phyloP scores from a whole-genome alignment of 768 basidiomycete species.

The Chalciporus chontae region DNA sequence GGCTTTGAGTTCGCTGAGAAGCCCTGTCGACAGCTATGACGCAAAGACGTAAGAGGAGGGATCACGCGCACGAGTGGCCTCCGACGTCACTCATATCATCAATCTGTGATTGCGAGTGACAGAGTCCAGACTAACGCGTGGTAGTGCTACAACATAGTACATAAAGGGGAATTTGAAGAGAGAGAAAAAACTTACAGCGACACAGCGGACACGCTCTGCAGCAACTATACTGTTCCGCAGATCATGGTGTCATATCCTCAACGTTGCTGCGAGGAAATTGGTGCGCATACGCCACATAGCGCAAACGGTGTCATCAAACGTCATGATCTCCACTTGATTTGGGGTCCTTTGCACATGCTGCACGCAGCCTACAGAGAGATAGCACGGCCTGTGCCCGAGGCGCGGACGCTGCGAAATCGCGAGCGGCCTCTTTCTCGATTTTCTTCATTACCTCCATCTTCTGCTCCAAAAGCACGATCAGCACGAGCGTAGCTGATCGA shows the following conservation, averaged over 20 bases:
- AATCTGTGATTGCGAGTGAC: conserved; percentile 7
- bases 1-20: not conserved
- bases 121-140: conserved; percentile 15
- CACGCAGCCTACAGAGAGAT: conserved; percentile 67
- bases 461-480: conserved; percentile 66
- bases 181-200: conserved; percentile 6
- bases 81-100: not conserved
- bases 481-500: conserved; percentile 71
- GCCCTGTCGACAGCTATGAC: conserved; percentile 8
- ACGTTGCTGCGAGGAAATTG: conserved; percentile 30
- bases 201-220: conserved; percentile 9
- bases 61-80: not conserved
- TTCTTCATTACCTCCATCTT: conserved; percentile 47
- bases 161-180: conserved; percentile 15
- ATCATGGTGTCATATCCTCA: conserved; percentile 29
- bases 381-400: conserved; percentile 70
- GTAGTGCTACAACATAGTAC: conserved; percentile 11
- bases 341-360: conserved; percentile 29
- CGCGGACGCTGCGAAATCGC: conserved; percentile 56
- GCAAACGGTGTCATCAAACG: conserved; percentile 30
- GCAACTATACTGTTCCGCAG: conserved; percentile 23
- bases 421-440: conserved; percentile 61
- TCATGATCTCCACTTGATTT: conserved; percentile 16
- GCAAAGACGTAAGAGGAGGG: conserved; percentile 16
- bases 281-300: conserved; percentile 28